Base-by-base conservation (phyloP, 2,329 filamentous ascomycete species). In the Aurifilum marmelostoma region DNA sequence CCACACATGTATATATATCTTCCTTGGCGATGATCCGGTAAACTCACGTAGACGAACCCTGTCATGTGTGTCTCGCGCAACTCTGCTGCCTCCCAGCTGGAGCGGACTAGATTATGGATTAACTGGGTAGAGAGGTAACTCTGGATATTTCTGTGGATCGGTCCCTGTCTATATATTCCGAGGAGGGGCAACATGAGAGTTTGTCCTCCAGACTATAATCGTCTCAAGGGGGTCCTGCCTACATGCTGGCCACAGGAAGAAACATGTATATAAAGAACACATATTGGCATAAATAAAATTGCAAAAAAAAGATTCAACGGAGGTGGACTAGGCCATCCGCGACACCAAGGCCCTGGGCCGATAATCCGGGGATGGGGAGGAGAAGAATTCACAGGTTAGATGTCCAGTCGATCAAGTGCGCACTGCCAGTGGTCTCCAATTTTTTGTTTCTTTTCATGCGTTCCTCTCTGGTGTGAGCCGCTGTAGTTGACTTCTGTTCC, bases 391-490 rank as follows among this genome's bases (percentile, higher is more conserved):
- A 37, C 39, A 47, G 41, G 62, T 50, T 50, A 34, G 62, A 64
- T 64, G 24, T 64, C 32, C 62, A 54, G 62, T 64, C 62, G 62
- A 64, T 64, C 62, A 24, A 12, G 62, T n/a, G 61, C 21, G 61
- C 41, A 24, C n/a, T 24, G 29, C 7, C 62, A 54, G 21, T 37
- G n/a, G 18, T n/a, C 41, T n/a, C 62, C 43, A n/a, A 43, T 24
- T 27, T 18, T n/a, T 18, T 32, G 41, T 64, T 18, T 24, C 16
- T 21, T 54, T 27, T 24, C n/a, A 27, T 47, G 62, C 41, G 29
- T n/a, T 16, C 39, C 39, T 18, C 39, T 34, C 8, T 34, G 34
- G 4, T 8, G 34, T 8, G 34, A 34, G 34, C 34, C 34, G 34
- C 34, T n/a, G n/a, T n/a, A n/a, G n/a, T n/a, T n/a, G n/a, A n/a